Evolutionary conservation across 1,284 basidiomycete genomes (phyloP).

Genomic region (Moniliella sp.): DNA sequence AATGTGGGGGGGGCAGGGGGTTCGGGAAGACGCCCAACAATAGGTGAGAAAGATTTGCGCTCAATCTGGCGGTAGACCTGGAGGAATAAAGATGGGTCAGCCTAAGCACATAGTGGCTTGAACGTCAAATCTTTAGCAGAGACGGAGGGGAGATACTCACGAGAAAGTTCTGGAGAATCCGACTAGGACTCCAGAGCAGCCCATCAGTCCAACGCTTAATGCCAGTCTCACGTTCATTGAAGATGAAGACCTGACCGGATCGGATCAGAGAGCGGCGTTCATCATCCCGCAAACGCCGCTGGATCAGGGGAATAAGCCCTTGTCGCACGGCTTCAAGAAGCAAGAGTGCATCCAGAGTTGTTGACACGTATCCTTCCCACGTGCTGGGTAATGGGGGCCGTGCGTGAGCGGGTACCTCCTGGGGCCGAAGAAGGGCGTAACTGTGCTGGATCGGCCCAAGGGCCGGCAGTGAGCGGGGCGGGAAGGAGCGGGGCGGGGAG

Average conservation of each 20-base stretch:
- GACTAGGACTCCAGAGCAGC: constrained; percentile 64
- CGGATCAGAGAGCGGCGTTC: constrained; percentile 70
- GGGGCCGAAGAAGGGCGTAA: too few species aligned
- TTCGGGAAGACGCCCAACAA: background rate
- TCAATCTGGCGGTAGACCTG: constrained; percentile 24
- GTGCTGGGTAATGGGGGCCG: too few species aligned
- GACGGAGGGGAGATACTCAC: background rate
- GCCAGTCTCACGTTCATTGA: constrained; percentile 86
- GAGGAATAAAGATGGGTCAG: too few species aligned
- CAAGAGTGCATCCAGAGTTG: constrained; percentile 71
- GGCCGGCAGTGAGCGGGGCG: too few species aligned
- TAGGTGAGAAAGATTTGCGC: constrained; percentile 13
- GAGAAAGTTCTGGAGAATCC: constrained; percentile 80
- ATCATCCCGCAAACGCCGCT: constrained; percentile 72
- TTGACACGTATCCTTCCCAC: too few species aligned
- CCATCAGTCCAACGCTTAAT: constrained; percentile 98
- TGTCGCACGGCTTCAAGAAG: constrained; percentile 78
- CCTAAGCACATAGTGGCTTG: background rate
- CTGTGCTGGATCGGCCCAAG: too few species aligned
- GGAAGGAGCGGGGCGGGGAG: too few species aligned
- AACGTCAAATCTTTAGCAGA: too few species aligned
- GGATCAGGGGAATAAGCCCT: constrained; percentile 77
- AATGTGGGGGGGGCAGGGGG: background rate
- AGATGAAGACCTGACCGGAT: constrained; percentile 77
- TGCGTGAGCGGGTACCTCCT: too few species aligned